Base-by-base conservation (phyloP, 305 asterid species). In the Plantago lanceolata region DNA sequence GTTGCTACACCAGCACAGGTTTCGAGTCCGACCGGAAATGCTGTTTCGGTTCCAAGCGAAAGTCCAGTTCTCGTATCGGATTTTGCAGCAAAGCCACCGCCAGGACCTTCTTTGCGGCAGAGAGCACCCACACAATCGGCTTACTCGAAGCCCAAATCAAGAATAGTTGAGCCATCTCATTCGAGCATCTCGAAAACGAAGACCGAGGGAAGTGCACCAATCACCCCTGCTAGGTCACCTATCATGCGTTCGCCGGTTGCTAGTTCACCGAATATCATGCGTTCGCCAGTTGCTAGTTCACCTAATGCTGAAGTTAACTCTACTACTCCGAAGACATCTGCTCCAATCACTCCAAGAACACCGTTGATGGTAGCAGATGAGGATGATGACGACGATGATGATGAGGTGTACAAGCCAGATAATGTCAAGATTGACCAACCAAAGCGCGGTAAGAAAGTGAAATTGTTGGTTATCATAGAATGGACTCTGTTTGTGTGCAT, bases 161-260 rank as follows among this genome's bases (percentile, higher is more conserved):
- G 96, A 68, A 73, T 85, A n/a, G 76, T 60, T 9, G 96, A 88
- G 83, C 87, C 89, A n/a, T 84, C 67, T 19, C 59, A 57, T 21
- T 73, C 78, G 17, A 67, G 20, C 53, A 73, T 24, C 31, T 18
- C 69, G 33, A 82, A 73, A 8, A 35, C 44, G 51, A 68, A 72
- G 3, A 50, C 68, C 63, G 68, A 71, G 33, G 73, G 62, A 7
- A 65, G 2, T 45, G 14, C 60, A 8, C 79, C 65, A 71, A 20
- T 60, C 48, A 19, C 71, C 11, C 65, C 68, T 48, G 26, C 69
- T 2, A 72, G 59, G 43, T 68, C 85, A 1, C 66, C 85, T 16
- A 4, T 29, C 5, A 51, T 63, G 21, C 45, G 28, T 48, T 75
- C 90, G 3, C 74, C 84, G 3, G 53, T 37, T 49, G 20, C 35